Conservation (phyloP, 257 asterid species). For the Solanum habrochaites region DNA sequence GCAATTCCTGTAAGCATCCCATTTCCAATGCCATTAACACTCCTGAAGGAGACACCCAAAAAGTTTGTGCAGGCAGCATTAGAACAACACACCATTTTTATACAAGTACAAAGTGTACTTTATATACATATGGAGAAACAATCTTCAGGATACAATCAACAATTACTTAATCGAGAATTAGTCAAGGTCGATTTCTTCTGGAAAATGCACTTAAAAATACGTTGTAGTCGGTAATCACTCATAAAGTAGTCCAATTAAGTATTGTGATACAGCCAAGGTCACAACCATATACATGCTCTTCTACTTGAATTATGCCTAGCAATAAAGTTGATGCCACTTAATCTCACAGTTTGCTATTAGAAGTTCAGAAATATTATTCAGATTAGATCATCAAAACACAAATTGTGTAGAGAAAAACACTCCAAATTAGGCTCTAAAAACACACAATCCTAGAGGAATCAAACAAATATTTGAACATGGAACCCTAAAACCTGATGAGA, state of each 20-base stretch:
- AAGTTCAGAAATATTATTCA: neutral
- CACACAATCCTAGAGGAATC: neutral
- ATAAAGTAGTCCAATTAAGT: neutral
- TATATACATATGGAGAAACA: neutral
- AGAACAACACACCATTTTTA: neutral
- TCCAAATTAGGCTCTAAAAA: neutral
- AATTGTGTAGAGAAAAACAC: neutral
- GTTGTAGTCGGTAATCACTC: neutral
- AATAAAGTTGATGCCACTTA: neutral
- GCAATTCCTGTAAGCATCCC: slow-evolving; percentile 27
- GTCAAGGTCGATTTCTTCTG: neutral
- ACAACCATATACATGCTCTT: neutral
- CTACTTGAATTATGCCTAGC: neutral
- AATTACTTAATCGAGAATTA: neutral
- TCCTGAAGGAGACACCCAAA: slow-evolving; percentile 29
- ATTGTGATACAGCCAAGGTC: neutral
- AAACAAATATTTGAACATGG: neutral
- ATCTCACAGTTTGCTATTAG: neutral
- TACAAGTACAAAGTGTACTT: neutral
- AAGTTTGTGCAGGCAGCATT: slow-evolving; percentile 4
- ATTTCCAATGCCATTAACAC: slow-evolving; percentile 28
- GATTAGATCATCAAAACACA: neutral
- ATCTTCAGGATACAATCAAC: neutral
- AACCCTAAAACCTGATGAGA: neutral
- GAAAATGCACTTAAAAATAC: neutral